These are phyloP conservation scores for Croton setiger DNA, from an alignment of 441 rosid species.

Conservation along the genomic window DNA sequence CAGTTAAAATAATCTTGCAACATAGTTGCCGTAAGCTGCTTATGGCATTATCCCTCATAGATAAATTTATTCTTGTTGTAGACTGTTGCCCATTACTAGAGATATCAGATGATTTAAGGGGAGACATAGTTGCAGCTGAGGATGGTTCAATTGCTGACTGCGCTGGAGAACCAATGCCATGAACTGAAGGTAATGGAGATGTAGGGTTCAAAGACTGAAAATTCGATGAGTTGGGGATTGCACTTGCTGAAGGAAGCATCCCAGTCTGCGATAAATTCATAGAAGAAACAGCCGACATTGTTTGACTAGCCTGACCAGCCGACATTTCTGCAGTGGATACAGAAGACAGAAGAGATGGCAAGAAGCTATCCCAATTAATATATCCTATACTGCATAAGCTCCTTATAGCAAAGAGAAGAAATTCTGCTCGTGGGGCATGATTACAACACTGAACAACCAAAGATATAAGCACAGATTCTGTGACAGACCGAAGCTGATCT, in stretches of 20 bases:
- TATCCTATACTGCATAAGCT: slow-evolving; percentile 68
- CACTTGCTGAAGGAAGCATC: slow-evolving; percentile 45
- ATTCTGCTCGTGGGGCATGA: slow-evolving; percentile 92
- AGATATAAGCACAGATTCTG: slow-evolving; percentile 82
- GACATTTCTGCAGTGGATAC: slow-evolving; percentile 73
- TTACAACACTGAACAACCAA: slow-evolving; percentile 71
- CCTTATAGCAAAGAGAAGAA: slow-evolving; percentile 84
- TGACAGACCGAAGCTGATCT: slow-evolving; percentile 74
- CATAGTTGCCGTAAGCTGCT: slow-evolving; percentile 81
- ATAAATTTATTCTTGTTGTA: slow-evolving; percentile 42
- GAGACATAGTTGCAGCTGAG: slow-evolving; percentile 49
- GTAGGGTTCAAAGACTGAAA: slow-evolving; percentile 64
- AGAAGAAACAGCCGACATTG: slow-evolving; percentile 50
- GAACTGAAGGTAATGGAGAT: slow-evolving; percentile 62
- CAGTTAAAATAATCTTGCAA: slow-evolving; percentile 81
- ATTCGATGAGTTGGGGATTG: slow-evolving; percentile 47
- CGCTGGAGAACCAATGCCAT: slow-evolving; percentile 80
- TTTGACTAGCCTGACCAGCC: slow-evolving; percentile 57
- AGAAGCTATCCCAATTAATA: slow-evolving; percentile 85
- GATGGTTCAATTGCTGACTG: slow-evolving; percentile 64
- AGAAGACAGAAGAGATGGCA: slow-evolving; percentile 84
- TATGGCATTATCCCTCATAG: slow-evolving; percentile 52
- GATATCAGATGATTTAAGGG: slow-evolving; percentile 51
- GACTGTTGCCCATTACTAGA: slow-evolving; percentile 49
- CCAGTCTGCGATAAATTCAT: slow-evolving; percentile 62